Evolutionary conservation across 2,329 filamentous ascomycete species (phyloP), one percentile per base, ranked within the genome.

Genomic region (Trichoderma sp.): DNA sequence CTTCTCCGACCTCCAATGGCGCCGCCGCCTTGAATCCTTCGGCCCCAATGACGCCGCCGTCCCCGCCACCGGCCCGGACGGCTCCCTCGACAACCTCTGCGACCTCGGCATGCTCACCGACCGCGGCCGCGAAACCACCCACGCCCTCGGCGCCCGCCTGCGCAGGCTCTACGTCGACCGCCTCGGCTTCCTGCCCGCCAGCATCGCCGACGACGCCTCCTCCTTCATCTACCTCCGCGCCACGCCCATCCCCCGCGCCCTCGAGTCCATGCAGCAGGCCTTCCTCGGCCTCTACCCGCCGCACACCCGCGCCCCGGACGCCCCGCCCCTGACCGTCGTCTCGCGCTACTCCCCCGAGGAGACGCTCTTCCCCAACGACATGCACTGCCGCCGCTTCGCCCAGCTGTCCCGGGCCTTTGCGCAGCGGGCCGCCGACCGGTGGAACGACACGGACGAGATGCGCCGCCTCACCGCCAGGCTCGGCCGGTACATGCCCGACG

Each of bases 401-500:
- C 84, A 87, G 66, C 81, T 95, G 12, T 82, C 88, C 1, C 81
- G 87, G 34, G 87, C 89, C 4, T 93, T 92, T 75, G 89, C 90
- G 5, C 83, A 90, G 72, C 83, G 89, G 48, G 84, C 91, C 6
- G 89, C 90, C 9, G 83, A 87, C 45, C 83, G 85, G 72, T 93
- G 90, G 90, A 93, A 94, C 74, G 78, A 83, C 43, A 86, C 90
- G 0, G 83, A 89, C 15, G 91, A 98, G 66, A 94, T 98, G 88
- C 84, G 85, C 39, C 93, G 96, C 74, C 80, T 97, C 26, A 93
- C 90, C 71, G 88, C 85, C 67, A 78, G 91, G 66, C 87, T 93
- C 62, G 88, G 90, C 43, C 92, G 90, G 75, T 96, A 90, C 87
- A 96, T 98, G 91, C 92, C 92, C 0, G 82, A 87, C 7, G 82